These are phyloP conservation scores for Pyronema omphalodes DNA, from an alignment of 495 filamentous ascomycete genomes.

Conservation along the genomic window DNA sequence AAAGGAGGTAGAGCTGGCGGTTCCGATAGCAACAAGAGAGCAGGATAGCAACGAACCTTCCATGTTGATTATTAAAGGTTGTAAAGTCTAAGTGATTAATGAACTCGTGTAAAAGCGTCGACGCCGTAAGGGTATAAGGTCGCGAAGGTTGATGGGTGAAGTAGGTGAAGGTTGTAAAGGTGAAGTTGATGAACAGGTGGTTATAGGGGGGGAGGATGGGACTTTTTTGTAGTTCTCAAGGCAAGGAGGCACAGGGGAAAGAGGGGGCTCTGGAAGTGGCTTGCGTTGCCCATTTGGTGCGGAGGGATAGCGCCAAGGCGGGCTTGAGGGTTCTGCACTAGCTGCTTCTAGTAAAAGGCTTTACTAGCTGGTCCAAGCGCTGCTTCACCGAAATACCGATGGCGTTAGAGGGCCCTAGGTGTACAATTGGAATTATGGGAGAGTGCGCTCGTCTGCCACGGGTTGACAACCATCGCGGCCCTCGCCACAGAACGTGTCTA, in stretches of 20 bases:
- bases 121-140: conserved; percentile 12
- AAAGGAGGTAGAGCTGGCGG: conserved; percentile 17
- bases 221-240: conserved; percentile 13
- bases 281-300: conserved; percentile 24
- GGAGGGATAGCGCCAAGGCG: conserved; percentile 24
- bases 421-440: too few relatives aligned
- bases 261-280: conserved; percentile 34
- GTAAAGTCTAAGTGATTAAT: conserved; percentile 26
- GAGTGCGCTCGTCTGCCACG: too few relatives aligned
- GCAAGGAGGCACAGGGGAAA: conserved; percentile 30
- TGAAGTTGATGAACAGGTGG: conserved; percentile 18
- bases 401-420: too few relatives aligned
- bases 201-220: conserved; percentile 16
- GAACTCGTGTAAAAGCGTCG: conserved; percentile 27
- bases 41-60: conserved; percentile 47
- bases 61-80: conserved; percentile 37
- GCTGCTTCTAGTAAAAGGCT: conserved; percentile 9
- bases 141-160: conserved; percentile 23
- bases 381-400: not conserved
- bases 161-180: conserved; percentile 19
- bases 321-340: conserved; percentile 20
- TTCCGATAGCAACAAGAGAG: conserved; percentile 12
- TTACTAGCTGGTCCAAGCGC: not conserved
- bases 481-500: too few relatives aligned
- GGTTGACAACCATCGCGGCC: too few relatives aligned